Base-by-base conservation (phyloP, 2,329 filamentous ascomycete genomes). In the Fusarium pseudocircinatum region DNA sequence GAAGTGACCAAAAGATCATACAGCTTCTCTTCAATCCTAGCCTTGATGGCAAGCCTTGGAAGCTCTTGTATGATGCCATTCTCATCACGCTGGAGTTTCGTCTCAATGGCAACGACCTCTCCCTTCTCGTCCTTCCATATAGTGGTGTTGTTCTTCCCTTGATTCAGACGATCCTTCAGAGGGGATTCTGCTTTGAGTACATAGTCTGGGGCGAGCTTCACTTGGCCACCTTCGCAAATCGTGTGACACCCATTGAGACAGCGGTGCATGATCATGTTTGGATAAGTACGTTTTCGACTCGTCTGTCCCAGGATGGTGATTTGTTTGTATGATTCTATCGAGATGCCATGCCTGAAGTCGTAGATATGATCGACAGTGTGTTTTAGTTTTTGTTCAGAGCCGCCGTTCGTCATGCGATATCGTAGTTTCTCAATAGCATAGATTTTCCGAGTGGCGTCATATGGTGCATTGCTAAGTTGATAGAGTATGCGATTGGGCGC, bases 341-440 rank as follows among this genome's bases (percentile, higher is more conserved):
- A 40, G 10, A 66, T 62, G 9, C 74, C 77, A 2, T 65, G 61
- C 8, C 74, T 64, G 44, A 81, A 73, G 49, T 79, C 77, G 44
- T 81, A 81, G 16, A 80, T 80, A 54, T 81, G 79, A 20, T 80
- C 76, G 8, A 72, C 67, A 4, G 74, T 70, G 8, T 70, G 73
- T 20, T 69, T 72, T 8, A 78, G 34, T 7, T 54, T 69, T 6
- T 72, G 67, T 11, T 70, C 68, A 14, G 70, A 50, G 4, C 68
- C 42, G 4, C 64, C 39, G 13, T 70, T 62, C 2, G 62, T 57
- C 11, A 78, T 60, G 6, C 73, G 69, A 44, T 78, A 80, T 14
- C 76, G 72, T 7, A 79, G 57, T 39, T 80, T 81, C 37, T 79
- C 72, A 9, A 81, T 54, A 22, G 69, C 73, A 54, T 80, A 78